Evolutionary conservation across 2,329 filamentous ascomycete species (phyloP), one percentile per base, ranked within the genome.

Genomic region (Calonectria pseudoreteaudii): DNA sequence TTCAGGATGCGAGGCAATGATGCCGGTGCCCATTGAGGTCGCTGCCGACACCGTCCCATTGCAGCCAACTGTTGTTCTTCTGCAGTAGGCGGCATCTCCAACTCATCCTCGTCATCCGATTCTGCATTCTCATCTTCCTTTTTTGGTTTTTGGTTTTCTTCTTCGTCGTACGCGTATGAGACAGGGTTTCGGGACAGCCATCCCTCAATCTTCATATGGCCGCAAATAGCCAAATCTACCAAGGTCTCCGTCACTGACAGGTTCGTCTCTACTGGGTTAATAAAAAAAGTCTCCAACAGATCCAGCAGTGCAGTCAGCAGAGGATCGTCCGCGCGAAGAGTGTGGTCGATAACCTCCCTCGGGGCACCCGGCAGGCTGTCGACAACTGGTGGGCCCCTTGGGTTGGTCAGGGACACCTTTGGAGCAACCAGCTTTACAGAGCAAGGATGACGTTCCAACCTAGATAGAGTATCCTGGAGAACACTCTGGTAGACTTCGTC

Each of bases 181-280:
- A 92, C 87, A 5, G 94, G 94, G 68, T 93, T 91, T 20, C 95
- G 92, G 8, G 96, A 87, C 36, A 98, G 87, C 96, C 97, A 99
- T n/a, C 94, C 94, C 81, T 98, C 95, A 16, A 98, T 89, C 26
- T 93, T 92, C 81, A 98, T 93, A 75, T 94, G 94, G 8, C 95
- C 94, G 79, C 97, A 98, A 0, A 94, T 92, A 14, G 94, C 94
- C 50, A 99, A 88, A 77, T 95, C 94, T 34, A 97, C 90, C 53
- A 98, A 88, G 0, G 94, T 91, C 80, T 97, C 94, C 0, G 96
- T 98, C 2, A 98, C 88, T 0, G 94, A 94, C 4, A 99, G 86
- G 78, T 99, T 99, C 3, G 94, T 96, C 79, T 98, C 95, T 3
- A 98, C 92, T 3, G 95, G 93, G 79, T 99, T 99, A 7, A 94